Base-by-base conservation (phyloP, 139 green algal genomes). In the Zygnema circumcarinatum region DNA sequence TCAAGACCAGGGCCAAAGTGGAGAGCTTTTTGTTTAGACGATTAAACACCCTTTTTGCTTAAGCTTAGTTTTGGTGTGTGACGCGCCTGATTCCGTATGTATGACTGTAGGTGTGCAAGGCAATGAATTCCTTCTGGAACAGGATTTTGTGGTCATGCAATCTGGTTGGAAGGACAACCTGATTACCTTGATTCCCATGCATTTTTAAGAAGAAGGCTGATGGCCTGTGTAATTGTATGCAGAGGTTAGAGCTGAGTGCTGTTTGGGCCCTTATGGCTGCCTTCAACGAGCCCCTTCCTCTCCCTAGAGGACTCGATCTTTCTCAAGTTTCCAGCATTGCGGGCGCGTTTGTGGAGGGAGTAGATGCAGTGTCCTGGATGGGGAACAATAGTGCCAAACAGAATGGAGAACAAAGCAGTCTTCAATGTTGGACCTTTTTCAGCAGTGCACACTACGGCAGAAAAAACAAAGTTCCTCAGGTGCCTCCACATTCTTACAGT, bases 351-450 rank as follows among this genome's bases (percentile, higher is more conserved):
- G 62, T 96, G 1, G 74, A 89, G 1, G 92, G 89, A 42, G 81
- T 78, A 22, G 39, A 85, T 0, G 82, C 92, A n/a, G 83, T 96
- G 3, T 84, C 88, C 53, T 96, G 93, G 93, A 93, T 84, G 2
- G 90, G 33, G 31, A 97, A 97, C 94, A 97, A 97, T 89, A 96
- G 86, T 0, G 83, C 89, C 67, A 97, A 97, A 89, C 84, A 95
- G 29, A 36, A 38, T 74, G 47, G 36, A 29, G 1, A 79, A 72
- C 38, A 35, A 90, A 29, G 38, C 21, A 74, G 86, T 3, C 21
- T 62, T n/a, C 39, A 96, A 88, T 97, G 94, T 89, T 96, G 95
- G 95, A 96, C 95, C 11, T 76, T 97, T 32, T 90, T 97, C 75
- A 94, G 89, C 54, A 97, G 93, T 29, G 91, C 92, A 68, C 90